A percentile compares a stretch with the other conserved stretches of the same genome.
Evolutionary conservation across 257 asterid species (phyloP).

Genomic region (Lavandula angustifolia): DNA sequence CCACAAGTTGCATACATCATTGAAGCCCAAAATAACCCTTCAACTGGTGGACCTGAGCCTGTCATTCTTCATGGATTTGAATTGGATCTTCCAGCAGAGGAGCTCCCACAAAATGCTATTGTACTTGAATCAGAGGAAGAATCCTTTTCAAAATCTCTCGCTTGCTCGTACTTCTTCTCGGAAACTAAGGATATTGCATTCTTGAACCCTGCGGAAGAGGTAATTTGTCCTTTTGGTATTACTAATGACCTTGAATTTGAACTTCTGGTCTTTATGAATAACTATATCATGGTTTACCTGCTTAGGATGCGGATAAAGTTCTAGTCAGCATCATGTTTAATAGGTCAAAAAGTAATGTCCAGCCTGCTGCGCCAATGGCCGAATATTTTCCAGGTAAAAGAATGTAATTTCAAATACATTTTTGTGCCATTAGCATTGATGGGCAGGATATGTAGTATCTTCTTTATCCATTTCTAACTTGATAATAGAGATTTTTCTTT

Average conservation of each 20-base stretch:
- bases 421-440: not conserved
- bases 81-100: conserved; percentile 47
- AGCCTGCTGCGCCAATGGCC: conserved; percentile 74
- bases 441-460: conserved; percentile 15
- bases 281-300: conserved; percentile 34
- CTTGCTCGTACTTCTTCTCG: conserved; percentile 62
- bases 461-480: conserved; percentile 22
- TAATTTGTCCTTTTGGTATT: conserved; percentile 34
- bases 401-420: conserved; percentile 1
- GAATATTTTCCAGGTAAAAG: conserved; percentile 83
- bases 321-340: conserved; percentile 71
- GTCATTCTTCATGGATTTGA: conserved; percentile 65
- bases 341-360: conserved; percentile 59
- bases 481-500: conserved; percentile 21
- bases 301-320: conserved; percentile 83
- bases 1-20: conserved; percentile 71
- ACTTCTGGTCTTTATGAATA: conserved; percentile 30
- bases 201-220: conserved; percentile 74
- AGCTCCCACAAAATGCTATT: conserved; percentile 51
- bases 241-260: conserved; percentile 26
- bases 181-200: conserved; percentile 40
- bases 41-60: conserved; percentile 51
- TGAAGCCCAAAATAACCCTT: conserved; percentile 54
- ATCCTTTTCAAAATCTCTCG: conserved; percentile 42
- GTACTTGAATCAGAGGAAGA: conserved; percentile 48